Base-by-base conservation (phyloP, 1,284 basidiomycete species). In the Puccinia novopanici region DNA sequence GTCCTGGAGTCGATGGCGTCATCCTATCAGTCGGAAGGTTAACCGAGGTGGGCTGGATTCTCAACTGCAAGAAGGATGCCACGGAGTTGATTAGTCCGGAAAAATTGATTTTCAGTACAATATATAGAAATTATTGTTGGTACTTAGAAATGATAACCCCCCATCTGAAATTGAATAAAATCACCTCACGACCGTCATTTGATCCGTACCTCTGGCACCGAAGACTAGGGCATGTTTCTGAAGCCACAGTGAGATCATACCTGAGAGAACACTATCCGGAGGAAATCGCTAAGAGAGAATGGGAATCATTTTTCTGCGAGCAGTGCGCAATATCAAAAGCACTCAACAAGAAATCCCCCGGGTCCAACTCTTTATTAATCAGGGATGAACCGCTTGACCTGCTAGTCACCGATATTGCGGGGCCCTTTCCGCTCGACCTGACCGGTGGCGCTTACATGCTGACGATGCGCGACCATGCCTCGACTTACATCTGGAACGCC, bases 271-370 rank as follows among this genome's bases (percentile, higher is more conserved):
- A 42, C 50, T 45, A 24, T 24, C 67, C 67, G 10, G 67, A 70
- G 8, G 2, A 19, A 22, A 30, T 27, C 4, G 19, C 34, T 9
- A 40, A 34, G 40, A 65, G 22, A 34, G 19, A 2, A 17, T 70
- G 67, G 67, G 9, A 50, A 27, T 4, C 19, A 8, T 70, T 70
- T 34, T 70, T 70, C 24, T 70, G 67, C n/a, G 45, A 70, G 24
- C 67, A 50, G 19, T 70, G 67, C 48, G 67, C 67, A n/a, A 70
- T 50, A 27, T 50, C 67, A 12, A 70, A 70, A 50, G 50, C 42
- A 5, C 40, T 52, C n/a, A 24, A 52, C 48, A 42, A 50, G 67
- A 70, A 30, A 30, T 17, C 67, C 22, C 30, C 15, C 3, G 61
- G 61, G 22, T 17, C 15, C 2, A 19, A 71, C 27, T 19, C 61